phyloP scores from a whole-genome alignment of 2,329 filamentous ascomycete genomes.

The Sporothrix curviconia region DNA sequence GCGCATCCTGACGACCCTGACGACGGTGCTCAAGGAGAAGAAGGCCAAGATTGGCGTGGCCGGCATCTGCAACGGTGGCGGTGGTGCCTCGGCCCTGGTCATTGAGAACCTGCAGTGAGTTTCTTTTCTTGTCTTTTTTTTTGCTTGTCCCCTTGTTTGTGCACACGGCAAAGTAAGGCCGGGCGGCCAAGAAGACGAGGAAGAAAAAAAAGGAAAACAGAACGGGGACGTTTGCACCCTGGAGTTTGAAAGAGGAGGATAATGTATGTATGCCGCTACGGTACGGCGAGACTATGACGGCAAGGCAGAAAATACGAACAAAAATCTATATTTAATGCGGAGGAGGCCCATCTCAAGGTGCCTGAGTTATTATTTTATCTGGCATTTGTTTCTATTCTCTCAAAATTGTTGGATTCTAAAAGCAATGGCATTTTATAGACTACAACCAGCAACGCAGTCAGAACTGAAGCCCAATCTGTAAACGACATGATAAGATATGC shows the following conservation, averaged over 20 bases:
- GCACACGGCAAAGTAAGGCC: background rate
- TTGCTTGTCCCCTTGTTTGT: background rate
- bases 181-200: background rate
- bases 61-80: slow-evolving; percentile 96
- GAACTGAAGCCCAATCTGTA: slow-evolving; percentile 7
- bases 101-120: slow-evolving; percentile 65
- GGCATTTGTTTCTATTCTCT: background rate
- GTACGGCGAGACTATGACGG: background rate
- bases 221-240: too few species aligned
- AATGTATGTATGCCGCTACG: background rate
- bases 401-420: slow-evolving; percentile 6
- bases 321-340: slow-evolving; percentile 10
- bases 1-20: slow-evolving; percentile 82
- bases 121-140: background rate
- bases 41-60: slow-evolving; percentile 89
- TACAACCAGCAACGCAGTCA: slow-evolving; percentile 3
- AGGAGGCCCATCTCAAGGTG: background rate
- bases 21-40: slow-evolving; percentile 83
- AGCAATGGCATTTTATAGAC: slow-evolving; percentile 12
- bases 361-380: background rate
- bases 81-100: slow-evolving; percentile 88
- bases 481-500: background rate
- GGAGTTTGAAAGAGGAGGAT: background rate
- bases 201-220: too few species aligned
- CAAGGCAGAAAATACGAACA: background rate